Base-by-base conservation (phyloP, 805 yeast species). In the Vanderwaltozyma tropicalis region DNA sequence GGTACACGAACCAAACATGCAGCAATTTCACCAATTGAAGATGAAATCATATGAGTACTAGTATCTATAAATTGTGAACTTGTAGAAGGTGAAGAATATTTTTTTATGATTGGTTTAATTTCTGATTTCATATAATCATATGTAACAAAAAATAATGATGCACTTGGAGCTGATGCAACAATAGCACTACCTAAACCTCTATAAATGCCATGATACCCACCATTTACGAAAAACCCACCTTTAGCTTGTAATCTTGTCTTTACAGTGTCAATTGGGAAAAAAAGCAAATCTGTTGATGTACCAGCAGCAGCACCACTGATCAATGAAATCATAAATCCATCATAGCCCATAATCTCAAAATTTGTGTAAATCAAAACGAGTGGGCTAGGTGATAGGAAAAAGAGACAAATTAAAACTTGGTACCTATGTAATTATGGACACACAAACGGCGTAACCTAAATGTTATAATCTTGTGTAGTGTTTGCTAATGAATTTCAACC, bases 1-100 rank as follows among this genome's bases (percentile, higher is more conserved):
- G 99, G 99, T 0, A 92, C 99, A 41, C 99, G 69, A 1, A 92
- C 92, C 41, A 80, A 61, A 59, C 99, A 92, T 0, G 98, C 98
- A 1, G 92, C 80, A 13, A 87, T 68, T 55, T 92, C 99, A 40
- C 98, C 98, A 12, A 78, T 52, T 1, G 94, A 80, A 1, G 97
- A 95, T 18, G 92, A 68, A 2, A 74, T 41, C 97, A 92, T 92
- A 53, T 92, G 97, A 2, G 80, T 71, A 1, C 68, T 24, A 0
- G 73, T 64, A 27, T 67, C 59, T 35, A 63, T 52, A 41, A 52
- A 45, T 50, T 48, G 63, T 16, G 35, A 47, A n/a, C n/a, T n/a
- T n/a, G 52, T 56, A n/a, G 42, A 47, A 6, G 45, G 21, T 15
- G n/a, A 14, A 11, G 21, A 8, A 11, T 32, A 30, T 24, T 26